Base-by-base conservation (phyloP, 306 rosid species). In the Malus fusca region DNA sequence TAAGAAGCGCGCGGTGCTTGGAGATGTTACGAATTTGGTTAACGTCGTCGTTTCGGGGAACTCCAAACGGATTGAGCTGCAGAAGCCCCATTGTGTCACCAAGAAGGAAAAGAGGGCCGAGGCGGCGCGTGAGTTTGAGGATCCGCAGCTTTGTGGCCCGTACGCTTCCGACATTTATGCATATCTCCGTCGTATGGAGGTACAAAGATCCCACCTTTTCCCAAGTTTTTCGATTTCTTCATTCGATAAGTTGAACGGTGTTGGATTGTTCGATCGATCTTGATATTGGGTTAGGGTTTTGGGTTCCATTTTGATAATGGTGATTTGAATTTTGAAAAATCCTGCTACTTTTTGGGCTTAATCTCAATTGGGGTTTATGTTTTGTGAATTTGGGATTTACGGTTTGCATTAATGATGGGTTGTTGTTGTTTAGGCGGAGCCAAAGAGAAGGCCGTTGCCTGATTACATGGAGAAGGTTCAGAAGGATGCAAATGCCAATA, bases 101-200 rank as follows among this genome's bases (percentile, higher is more conserved):
- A 78, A 71, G 61, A 63, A 61, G 35, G 77, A 11, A 25, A 70
- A 63, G 33, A 77, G 66, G 19, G 59, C 43, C 53, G 74, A 4
- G 13, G 35, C 74, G 37, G 56, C 55, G 21, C 11, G n/a, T 2
- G 30, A 59, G 67, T 33, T 26, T 30, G 82, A 83, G 9, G 97
- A 94, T 23, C 96, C 93, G 1, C 96, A 81, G 28, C 71, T 88
- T 18, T 89, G 92, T 61, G 83, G 30, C 6, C 75, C 93, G 3
- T 91, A 91, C 44, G 90, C 73, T 48, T 81, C 95, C 6, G 98
- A 94, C 66, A 88, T 94, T 68, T 86, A 86, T 62, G 85, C 85
- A 1, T 94, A 94, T 66, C 97, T 91, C 65, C 91, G 87, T 40
- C 53, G 18, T 0, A 53, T 88, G 87, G 98, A 91, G 98, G 98